phyloP scores from a whole-genome alignment of 2,329 filamentous ascomycete species.

The Elsinoe arachidis region DNA sequence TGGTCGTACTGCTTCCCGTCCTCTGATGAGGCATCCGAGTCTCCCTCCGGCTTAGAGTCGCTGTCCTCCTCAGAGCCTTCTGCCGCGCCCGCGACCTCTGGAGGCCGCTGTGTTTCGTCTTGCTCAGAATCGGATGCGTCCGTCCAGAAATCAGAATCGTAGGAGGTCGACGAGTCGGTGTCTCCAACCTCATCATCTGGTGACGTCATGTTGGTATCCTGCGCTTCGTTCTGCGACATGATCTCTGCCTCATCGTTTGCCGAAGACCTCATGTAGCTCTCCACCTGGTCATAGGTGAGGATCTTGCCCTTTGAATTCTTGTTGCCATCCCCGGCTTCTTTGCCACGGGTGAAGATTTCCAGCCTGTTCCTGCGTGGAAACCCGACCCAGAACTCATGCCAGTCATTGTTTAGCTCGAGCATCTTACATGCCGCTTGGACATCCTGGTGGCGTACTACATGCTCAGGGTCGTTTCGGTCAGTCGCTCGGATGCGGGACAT shows the following conservation, averaged over 20 bases:
- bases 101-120: slow-evolving; percentile 3
- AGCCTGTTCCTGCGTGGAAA: slow-evolving; percentile 46
- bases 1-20: slow-evolving; percentile 10
- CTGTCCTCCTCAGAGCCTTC: not conserved
- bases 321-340: not conserved
- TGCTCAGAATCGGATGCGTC: slow-evolving; percentile 17
- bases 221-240: slow-evolving; percentile 13
- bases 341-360: slow-evolving; percentile 33
- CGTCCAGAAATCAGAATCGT: slow-evolving; percentile 33
- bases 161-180: slow-evolving; percentile 29
- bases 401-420: slow-evolving; percentile 41
- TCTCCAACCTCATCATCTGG: slow-evolving; percentile 25
- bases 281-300: slow-evolving; percentile 35
- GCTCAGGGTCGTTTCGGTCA: slow-evolving; percentile 23
- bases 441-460: slow-evolving; percentile 31
- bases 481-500: slow-evolving; percentile 55
- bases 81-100: not conserved
- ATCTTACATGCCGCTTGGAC: slow-evolving; percentile 48
- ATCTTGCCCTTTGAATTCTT: not conserved
- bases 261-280: slow-evolving; percentile 29
- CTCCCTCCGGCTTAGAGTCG: not conserved
- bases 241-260: not conserved
- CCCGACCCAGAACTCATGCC: slow-evolving; percentile 43
- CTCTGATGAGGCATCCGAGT: not conserved
- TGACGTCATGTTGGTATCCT: not conserved